Percentiles rank a stretch among this genome's conserved stretches.
Evolutionary conservation across 495 filamentous ascomycete genomes (phyloP).

Genomic region (Achaetomiella virescens): DNA sequence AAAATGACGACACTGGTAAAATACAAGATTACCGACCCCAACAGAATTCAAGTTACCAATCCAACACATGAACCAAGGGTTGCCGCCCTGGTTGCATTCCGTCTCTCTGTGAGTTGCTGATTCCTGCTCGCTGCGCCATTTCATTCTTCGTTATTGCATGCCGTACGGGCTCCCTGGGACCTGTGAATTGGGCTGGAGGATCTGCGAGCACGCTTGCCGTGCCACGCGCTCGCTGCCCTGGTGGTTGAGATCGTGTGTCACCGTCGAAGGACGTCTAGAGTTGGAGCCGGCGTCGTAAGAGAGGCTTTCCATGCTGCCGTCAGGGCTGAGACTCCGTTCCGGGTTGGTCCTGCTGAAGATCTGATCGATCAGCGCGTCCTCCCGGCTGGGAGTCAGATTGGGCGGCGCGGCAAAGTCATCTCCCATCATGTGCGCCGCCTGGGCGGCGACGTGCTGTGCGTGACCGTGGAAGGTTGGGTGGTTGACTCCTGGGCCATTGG

Average conservation of each 20-base stretch:
- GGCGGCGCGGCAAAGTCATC: conserved; percentile 18
- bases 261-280: conserved; percentile 1
- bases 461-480: conserved; percentile 22
- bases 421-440: conserved; percentile 13
- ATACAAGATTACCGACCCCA: neutral
- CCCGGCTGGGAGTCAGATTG: conserved; percentile 32
- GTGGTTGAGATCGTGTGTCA: conserved; percentile 23
- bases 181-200: conserved; percentile 23
- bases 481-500: conserved; percentile 23
- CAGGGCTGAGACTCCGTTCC: conserved; percentile 21
- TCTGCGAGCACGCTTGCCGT: conserved; percentile 37
- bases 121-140: neutral
- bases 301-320: conserved; percentile 24
- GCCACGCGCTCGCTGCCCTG: conserved; percentile 36
- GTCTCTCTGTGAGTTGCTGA: no score
- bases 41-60: neutral
- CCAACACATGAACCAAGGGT: neutral
- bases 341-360: conserved; percentile 29
- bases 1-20: conserved; percentile 2
- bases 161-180: conserved; percentile 6
- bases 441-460: conserved; percentile 15
- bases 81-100: neutral
- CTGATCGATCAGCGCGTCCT: conserved; percentile 37
- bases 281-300: neutral
- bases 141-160: conserved; percentile 3